Base-by-base conservation (phyloP, 148 eudicot species). In the Simmondsia chinensis region DNA sequence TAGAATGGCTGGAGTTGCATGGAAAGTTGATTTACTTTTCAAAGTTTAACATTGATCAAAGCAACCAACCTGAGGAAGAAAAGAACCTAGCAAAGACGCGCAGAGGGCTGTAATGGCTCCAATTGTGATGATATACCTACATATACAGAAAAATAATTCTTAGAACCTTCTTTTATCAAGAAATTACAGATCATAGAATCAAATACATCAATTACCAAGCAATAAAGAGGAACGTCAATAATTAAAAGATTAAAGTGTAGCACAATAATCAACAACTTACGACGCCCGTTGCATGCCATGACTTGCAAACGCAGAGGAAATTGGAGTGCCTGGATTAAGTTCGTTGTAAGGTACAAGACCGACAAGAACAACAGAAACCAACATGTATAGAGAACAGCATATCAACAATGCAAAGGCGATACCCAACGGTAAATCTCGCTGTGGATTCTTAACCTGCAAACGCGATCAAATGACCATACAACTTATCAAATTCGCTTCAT, bases 261-360 rank as follows among this genome's bases (percentile, higher is more conserved):
- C 11, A 56, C 25, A 39, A 23, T 43, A 18, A 28, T 29, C 30
- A 35, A 36, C 14, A 57, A 43, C 95, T 76, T 85, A 91, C 97
- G 95, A 82, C 50, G 97, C 97, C 97, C 97, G 85, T 19, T 85
- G 73, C 78, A 81, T 61, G 39, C 97, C 97, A 43, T 85, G 85
- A 50, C 80, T 76, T 39, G 84, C 62, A 64, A 91, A 85, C 23
- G 97, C 97, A 49, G 95, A 81, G 33, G 93, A 81, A 52, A 91
- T 85, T 45, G 95, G 97, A 40, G 97, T 85, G 58, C 85, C 95
- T 4, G 97, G 94, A 61, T 91, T 85, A 80, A 91, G 69, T n/a
- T 66, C 76, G 72, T 71, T 81, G 62, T 85, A 91, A 13, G 97
- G 97, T 19, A 91, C 91, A 20, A 91, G 59, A 50, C 95, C 97